Percentiles rank a stretch among this genome's conserved stretches.
Conservation (phyloP, 2,329 filamentous ascomycete species). For the Fusarium haematococcum region DNA sequence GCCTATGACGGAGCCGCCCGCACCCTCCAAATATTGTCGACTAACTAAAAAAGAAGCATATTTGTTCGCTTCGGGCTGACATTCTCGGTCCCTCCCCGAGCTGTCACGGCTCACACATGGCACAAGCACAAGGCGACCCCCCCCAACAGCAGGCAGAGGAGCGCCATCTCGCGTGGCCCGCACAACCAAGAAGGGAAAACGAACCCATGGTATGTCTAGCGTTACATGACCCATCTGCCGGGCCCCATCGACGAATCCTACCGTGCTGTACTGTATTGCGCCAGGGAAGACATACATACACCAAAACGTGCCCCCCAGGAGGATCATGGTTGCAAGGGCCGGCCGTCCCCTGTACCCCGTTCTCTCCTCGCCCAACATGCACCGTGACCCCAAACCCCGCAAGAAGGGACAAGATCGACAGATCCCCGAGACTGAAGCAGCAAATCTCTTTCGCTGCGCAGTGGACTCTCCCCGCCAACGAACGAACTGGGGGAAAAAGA, state of each 20-base stretch:
- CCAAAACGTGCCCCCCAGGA: neutral
- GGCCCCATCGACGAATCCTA: conserved; percentile 22
- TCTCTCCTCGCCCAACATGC: neutral
- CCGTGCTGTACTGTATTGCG: neutral
- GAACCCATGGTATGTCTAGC: conserved; percentile 24
- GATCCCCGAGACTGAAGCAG: conserved; percentile 18
- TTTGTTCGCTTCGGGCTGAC: neutral
- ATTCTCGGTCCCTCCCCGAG: conserved; percentile 9
- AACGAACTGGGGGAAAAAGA: neutral
- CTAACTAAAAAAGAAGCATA: conserved; percentile 10
- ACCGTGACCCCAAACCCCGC: conserved; percentile 25
- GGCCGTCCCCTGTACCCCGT: neutral
- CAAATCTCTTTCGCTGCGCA: neutral
- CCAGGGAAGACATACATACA: neutral
- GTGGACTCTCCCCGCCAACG: neutral
- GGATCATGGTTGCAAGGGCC: conserved; percentile 23
- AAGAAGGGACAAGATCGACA: conserved; percentile 27
- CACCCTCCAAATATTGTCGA: neutral
- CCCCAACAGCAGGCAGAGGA: conserved; percentile 22
- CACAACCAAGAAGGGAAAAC: conserved; percentile 26
- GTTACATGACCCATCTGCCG: conserved; percentile 43
- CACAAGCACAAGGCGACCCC: conserved; percentile 12
- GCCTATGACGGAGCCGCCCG: conserved; percentile 4
- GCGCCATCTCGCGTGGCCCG: conserved; percentile 46
- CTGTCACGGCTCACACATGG: conserved; percentile 34